Conservation (phyloP, 225 moss, liverwort and hornwort genomes). For the Physcomitrium patens region DNA sequence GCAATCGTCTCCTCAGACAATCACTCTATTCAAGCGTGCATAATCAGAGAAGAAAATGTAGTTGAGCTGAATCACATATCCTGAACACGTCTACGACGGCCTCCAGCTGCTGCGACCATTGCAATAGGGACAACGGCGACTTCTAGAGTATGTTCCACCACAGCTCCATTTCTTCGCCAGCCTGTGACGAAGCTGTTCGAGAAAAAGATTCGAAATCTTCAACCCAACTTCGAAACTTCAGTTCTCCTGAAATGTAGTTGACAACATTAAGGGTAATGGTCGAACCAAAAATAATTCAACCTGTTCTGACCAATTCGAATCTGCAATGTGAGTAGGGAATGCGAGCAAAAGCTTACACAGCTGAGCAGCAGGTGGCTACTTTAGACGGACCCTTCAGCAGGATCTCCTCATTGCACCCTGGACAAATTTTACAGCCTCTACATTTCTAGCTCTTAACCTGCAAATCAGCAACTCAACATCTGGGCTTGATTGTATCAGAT, state of each 20-base stretch:
- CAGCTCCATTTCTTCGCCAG: constrained; percentile 36
- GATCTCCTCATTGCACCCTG: constrained; percentile 61
- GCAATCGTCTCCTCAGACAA: not conserved
- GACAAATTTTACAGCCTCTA: constrained; percentile 64
- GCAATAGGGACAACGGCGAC: constrained; percentile 23
- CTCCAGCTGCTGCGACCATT: constrained; percentile 10
- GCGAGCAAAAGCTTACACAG: constrained; percentile 36
- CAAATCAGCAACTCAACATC: no score
- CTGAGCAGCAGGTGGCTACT: constrained; percentile 70
- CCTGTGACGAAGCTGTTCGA: not conserved
- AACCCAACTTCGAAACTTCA: not conserved
- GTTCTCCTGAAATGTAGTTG: no score
- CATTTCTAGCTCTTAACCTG: constrained; percentile 43
- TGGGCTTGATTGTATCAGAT: no score
- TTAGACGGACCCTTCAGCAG: constrained; percentile 45
- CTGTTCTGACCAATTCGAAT: not conserved
- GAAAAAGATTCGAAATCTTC: not conserved
- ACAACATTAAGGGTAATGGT: no score
- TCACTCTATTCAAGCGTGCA: not conserved
- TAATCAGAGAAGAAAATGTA: not conserved
- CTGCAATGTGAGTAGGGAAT: not conserved
- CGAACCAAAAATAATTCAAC: no score
- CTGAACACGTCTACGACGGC: not conserved
- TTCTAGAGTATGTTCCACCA: constrained; percentile 27
- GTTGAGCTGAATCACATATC: not conserved